Evolutionary conservation across 176 grass and related monocot genomes (phyloP).

Genomic region (Hordeum marinum): DNA sequence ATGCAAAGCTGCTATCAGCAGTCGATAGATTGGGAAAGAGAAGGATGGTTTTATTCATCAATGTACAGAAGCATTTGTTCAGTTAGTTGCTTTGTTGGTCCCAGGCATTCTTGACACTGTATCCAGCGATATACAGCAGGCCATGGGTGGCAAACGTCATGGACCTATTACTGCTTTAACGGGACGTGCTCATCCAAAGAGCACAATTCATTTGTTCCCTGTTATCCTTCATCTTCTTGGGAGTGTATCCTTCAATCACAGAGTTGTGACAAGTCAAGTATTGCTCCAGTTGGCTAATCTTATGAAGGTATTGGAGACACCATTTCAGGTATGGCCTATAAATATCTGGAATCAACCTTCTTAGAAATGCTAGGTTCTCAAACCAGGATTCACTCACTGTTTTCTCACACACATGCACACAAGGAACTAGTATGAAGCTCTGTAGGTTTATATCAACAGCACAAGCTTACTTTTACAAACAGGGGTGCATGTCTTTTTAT

Average conservation of each 20-base stretch:
- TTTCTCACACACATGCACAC: too few species aligned
- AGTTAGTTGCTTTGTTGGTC: constrained; percentile 54
- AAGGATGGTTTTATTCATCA: constrained; percentile 80
- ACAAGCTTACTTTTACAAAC: too few species aligned
- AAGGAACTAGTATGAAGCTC: too few species aligned
- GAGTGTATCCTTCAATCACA: constrained; percentile 77
- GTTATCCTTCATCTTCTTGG: constrained; percentile 95
- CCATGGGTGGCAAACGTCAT: constrained; percentile 86
- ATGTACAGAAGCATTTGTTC: constrained; percentile 76
- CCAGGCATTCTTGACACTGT: constrained; percentile 80
- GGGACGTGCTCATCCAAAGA: constrained; percentile 68
- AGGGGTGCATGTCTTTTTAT: too few species aligned
- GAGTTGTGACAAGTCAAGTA: constrained; percentile 66
- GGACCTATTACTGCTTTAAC: constrained; percentile 53
- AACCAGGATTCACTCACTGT: too few species aligned
- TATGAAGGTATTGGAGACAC: constrained; percentile 80
- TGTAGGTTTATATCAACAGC: too few species aligned
- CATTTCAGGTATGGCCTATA: constrained; percentile 62
- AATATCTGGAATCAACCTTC: neutral
- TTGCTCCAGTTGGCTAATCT: constrained; percentile 87
- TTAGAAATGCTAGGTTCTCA: too few species aligned
- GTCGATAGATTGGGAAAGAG: constrained; percentile 86
- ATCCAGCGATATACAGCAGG: constrained; percentile 77
- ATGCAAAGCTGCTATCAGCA: constrained; percentile 71
- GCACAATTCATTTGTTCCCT: constrained; percentile 79